Evolutionary conservation across 1,284 basidiomycete species (phyloP).

Genomic region (Amylostereum chailletii): DNA sequence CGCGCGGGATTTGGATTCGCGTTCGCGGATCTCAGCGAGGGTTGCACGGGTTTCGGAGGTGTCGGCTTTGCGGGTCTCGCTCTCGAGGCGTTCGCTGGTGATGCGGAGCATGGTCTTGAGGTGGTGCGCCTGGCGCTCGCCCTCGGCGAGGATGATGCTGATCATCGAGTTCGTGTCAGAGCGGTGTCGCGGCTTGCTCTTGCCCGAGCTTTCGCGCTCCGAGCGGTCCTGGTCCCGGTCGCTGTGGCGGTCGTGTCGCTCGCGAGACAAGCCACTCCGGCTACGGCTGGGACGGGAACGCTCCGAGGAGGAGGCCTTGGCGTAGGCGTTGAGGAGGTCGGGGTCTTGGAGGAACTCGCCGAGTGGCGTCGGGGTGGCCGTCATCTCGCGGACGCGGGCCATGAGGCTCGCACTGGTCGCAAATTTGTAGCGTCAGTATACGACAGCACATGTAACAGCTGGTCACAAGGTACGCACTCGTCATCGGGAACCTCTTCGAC

Average conservation of each 20-base stretch:
- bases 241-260: slow-evolving; percentile 10
- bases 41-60: slow-evolving; percentile 42
- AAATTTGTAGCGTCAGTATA: not conserved
- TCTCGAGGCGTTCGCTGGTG: slow-evolving; percentile 47
- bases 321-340: slow-evolving; percentile 17
- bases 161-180: slow-evolving; percentile 25
- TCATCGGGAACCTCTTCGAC: not conserved
- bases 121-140: slow-evolving; percentile 49
- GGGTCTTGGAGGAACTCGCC: slow-evolving; percentile 24
- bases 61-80: slow-evolving; percentile 45
- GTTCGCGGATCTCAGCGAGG: slow-evolving; percentile 40
- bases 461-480: not conserved
- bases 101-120: slow-evolving; percentile 46
- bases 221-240: slow-evolving; percentile 2
- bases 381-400: slow-evolving; percentile 14
- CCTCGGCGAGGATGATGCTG: slow-evolving; percentile 45
- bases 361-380: slow-evolving; percentile 22
- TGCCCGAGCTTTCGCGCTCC: slow-evolving; percentile 11
- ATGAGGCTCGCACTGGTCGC: not conserved
- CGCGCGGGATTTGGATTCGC: slow-evolving; percentile 30
- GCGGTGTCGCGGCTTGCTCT: slow-evolving; percentile 15
- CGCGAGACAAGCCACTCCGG: slow-evolving; percentile 6
- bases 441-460: not conserved
- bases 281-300: not conserved
- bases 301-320: not conserved